Conservation (phyloP, 257 asterid genomes). For the Solanum clarkiae region DNA sequence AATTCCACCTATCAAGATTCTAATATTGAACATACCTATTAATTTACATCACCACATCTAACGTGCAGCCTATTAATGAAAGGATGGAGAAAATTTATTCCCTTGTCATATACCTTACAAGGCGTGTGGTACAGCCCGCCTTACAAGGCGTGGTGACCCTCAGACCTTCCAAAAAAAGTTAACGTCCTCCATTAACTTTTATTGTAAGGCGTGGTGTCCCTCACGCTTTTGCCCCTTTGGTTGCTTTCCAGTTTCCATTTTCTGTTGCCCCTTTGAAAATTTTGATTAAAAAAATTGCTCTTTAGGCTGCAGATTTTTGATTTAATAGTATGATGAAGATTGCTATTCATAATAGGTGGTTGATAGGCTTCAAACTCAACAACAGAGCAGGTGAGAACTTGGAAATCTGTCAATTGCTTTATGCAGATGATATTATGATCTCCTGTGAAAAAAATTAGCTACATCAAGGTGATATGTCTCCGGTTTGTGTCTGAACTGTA, state of each 20-base stretch:
- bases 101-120: not conserved
- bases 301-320: too few species aligned
- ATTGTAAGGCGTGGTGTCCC: not conserved
- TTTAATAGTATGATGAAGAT: not conserved
- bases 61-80: not conserved
- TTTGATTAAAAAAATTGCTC: not conserved
- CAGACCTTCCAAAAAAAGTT: not conserved
- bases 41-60: too few species aligned
- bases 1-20: too few species aligned
- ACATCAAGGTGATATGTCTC: not conserved
- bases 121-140: not conserved
- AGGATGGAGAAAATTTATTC: not conserved
- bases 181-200: too few species aligned
- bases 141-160: not conserved
- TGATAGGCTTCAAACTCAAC: not conserved
- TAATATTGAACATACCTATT: too few species aligned
- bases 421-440: not conserved
- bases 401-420: not conserved
- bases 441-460: not conserved
- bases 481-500: not conserved
- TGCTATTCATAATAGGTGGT: not conserved
- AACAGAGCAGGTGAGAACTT: not conserved
- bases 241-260: not conserved
- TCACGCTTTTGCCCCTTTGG: not conserved
- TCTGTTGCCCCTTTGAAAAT: not conserved